A percentile compares a stretch with the other conserved stretches of the same genome.
Conservation (phyloP, 2,329 filamentous ascomycete species). For the Podosphaera leucotricha region DNA sequence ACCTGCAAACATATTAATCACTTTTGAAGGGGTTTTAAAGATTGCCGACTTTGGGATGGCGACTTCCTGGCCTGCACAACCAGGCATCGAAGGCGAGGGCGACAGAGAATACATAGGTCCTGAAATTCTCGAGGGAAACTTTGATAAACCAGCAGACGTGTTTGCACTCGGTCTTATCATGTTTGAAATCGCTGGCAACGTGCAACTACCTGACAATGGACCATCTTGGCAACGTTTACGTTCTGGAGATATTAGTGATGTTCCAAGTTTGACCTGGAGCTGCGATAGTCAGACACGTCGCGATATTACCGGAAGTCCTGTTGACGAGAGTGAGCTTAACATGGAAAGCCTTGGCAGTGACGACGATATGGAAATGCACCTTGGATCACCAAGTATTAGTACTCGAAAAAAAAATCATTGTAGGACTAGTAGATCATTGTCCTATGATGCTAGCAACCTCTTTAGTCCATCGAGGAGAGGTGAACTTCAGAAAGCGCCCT, state of each 20-base stretch:
- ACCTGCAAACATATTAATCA: slow-evolving; percentile 63
- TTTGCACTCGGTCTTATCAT: slow-evolving; percentile 89
- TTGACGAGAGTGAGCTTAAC: slow-evolving; percentile 18
- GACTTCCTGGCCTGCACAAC: slow-evolving; percentile 49
- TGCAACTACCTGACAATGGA: slow-evolving; percentile 81
- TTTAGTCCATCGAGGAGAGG: slow-evolving; percentile 21
- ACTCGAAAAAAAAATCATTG: slow-evolving; percentile 12
- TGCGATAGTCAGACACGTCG: slow-evolving; percentile 45
- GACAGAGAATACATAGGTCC: slow-evolving; percentile 92
- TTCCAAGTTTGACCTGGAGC: slow-evolving; percentile 71
- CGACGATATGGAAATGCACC: slow-evolving; percentile 17
- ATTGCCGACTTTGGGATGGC: slow-evolving; percentile 77
- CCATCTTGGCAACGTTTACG: slow-evolving; percentile 75
- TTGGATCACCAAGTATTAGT: slow-evolving; percentile 16
- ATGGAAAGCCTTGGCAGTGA: slow-evolving; percentile 17
- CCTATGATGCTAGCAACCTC: slow-evolving; percentile 16
- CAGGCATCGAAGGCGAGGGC: slow-evolving; percentile 68
- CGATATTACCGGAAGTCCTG: slow-evolving; percentile 49
- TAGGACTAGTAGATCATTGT: slow-evolving; percentile 12
- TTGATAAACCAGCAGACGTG: slow-evolving; percentile 77
- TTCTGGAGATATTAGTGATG: slow-evolving; percentile 67
- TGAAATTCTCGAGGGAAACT: slow-evolving; percentile 67
- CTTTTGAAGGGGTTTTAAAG: slow-evolving; percentile 59
- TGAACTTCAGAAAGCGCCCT: slow-evolving; percentile 46
- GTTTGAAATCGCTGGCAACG: slow-evolving; percentile 83